Evolutionary conservation across 495 filamentous ascomycete genomes (phyloP), one percentile per base, ranked within the genome.

Genomic region (Copromyces sp.): DNA sequence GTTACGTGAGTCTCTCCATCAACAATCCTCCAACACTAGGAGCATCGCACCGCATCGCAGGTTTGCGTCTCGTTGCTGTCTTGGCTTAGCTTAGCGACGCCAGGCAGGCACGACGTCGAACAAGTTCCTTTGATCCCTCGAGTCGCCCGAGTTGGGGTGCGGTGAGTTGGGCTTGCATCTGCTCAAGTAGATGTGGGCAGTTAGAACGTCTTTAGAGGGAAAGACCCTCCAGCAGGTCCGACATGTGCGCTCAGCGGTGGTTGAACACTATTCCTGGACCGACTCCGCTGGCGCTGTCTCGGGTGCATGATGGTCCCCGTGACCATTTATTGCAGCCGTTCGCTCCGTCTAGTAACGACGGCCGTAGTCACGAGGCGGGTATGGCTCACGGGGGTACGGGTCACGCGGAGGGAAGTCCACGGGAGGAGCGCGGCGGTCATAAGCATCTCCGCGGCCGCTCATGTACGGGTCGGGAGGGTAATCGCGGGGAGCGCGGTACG

Each of bases 401-500:
- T 89, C 86, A 39, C 87, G 83, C 20, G 86, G 86, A 39, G 86
- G 85, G 68, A 83, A 86, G 73, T 85, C 86, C 72, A 79, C 37
- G 7, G 85, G 84, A 72, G 87, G 87, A 24, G 88, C 86, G 61
- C 87, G 87, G 16, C 88, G 86, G 71, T 90, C 87, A 70, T 90
- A 89, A 2, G 86, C 84, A 68, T 69, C 74, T 79, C 53, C 53
- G 7, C 88, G 87, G 42, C 89, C 89, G 75, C 90, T 91, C 78
- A 85, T 82, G 74, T 91, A 92, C 12, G 90, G 89, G 69, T 91
- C 89, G 39, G 89, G 87, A 59, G 84, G 85, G 69, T 89, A 89
- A 70, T 88, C 87, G 73, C 89, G 85, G 69, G 79, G 78, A 41
- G 70, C 68, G 68, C 87, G 85, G 77, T 89, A 89, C 12, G 87